Conservation (phyloP, 208 protist species). For the Leishmania turanica region DNA sequence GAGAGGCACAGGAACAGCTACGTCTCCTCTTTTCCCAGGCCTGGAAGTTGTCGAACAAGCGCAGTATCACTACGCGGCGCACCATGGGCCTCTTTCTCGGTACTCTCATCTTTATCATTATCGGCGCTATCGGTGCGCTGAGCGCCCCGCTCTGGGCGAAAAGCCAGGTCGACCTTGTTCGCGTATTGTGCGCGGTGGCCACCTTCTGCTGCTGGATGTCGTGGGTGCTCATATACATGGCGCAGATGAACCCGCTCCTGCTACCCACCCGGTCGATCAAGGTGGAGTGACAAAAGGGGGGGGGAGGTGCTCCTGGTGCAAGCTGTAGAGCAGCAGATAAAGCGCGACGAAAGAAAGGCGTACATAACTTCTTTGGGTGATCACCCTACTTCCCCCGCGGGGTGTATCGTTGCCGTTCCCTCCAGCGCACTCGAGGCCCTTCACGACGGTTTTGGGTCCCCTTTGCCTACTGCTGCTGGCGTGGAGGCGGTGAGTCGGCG, state of each 20-base stretch:
- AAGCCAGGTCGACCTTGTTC: slow-evolving; percentile 83
- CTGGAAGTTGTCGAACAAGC: background rate
- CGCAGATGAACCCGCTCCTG: slow-evolving; percentile 90
- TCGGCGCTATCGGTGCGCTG: slow-evolving; percentile 56
- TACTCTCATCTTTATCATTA: slow-evolving; percentile 68
- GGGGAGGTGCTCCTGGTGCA: background rate
- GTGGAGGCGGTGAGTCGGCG: background rate
- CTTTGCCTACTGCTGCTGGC: background rate
- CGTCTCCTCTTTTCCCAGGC: background rate
- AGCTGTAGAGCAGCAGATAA: background rate
- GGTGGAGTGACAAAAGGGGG: slow-evolving; percentile 39
- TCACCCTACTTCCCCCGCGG: background rate
- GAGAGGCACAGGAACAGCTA: background rate
- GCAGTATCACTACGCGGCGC: background rate
- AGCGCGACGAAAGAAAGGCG: background rate
- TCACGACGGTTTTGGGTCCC: background rate
- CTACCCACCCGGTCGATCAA: slow-evolving; percentile 89
- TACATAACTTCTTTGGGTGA: background rate
- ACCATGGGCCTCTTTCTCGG: slow-evolving; percentile 78
- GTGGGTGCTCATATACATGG: slow-evolving; percentile 94
- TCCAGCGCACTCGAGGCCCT: background rate
- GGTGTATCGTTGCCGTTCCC: background rate
- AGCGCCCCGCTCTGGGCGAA: slow-evolving; percentile 81
- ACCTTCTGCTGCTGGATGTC: slow-evolving; percentile 94
- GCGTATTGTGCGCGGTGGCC: slow-evolving; percentile 61